These are phyloP conservation scores for Xylaria cubensis DNA, from an alignment of 495 filamentous ascomycete genomes.

Conservation along the genomic window DNA sequence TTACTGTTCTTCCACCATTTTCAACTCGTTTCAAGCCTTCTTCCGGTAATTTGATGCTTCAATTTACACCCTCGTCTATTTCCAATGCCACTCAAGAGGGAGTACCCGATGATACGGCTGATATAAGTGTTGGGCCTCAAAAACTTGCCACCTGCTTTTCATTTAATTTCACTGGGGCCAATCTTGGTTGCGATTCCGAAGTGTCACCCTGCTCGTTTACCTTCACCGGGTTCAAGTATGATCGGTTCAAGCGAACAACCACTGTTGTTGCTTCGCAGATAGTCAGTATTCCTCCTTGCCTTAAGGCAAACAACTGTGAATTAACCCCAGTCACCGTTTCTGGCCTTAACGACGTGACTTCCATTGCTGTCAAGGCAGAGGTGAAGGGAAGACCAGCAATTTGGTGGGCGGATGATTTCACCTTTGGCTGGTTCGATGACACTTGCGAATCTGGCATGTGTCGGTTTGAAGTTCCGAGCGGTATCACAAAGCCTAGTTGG, in stretches of 20 bases:
- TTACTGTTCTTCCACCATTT: slow-evolving; percentile 41
- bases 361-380: slow-evolving; percentile 45
- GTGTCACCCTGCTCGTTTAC: slow-evolving; percentile 46
- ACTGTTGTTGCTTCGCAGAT: slow-evolving; percentile 31
- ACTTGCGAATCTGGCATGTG: slow-evolving; percentile 47
- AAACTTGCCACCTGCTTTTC: slow-evolving; percentile 46
- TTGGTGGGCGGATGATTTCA: slow-evolving; percentile 55
- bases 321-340: slow-evolving; percentile 43
- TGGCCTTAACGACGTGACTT: slow-evolving; percentile 47
- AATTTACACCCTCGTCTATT: slow-evolving; percentile 42
- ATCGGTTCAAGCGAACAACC: slow-evolving; percentile 28
- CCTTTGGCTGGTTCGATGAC: slow-evolving; percentile 51
- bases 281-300: slow-evolving; percentile 45
- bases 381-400: slow-evolving; percentile 35
- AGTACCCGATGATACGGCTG: slow-evolving; percentile 33
- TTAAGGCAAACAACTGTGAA: slow-evolving; percentile 37
- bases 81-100: slow-evolving; percentile 31
- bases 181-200: slow-evolving; percentile 50
- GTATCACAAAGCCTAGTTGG: slow-evolving; percentile 33
- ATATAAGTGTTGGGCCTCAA: slow-evolving; percentile 46
- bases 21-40: slow-evolving; percentile 41
- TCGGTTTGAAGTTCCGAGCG: slow-evolving; percentile 45
- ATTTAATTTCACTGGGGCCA: slow-evolving; percentile 49
- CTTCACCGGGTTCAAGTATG: slow-evolving; percentile 45
- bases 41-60: slow-evolving; percentile 48